Conservation (phyloP, 345 rosid species). For the Lumnitzera racemosa region DNA sequence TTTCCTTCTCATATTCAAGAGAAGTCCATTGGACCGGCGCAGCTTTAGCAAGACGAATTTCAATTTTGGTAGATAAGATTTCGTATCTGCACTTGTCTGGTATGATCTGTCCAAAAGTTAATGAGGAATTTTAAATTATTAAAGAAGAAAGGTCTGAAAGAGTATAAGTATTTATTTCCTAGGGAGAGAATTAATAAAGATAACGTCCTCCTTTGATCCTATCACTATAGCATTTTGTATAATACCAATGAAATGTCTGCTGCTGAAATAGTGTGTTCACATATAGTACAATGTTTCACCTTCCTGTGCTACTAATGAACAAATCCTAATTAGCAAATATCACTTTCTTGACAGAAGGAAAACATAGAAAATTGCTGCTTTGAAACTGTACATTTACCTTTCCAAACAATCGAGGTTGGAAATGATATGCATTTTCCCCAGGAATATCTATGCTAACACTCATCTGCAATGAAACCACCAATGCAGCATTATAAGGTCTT, state of each 20-base stretch:
- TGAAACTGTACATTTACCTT: constrained; percentile 57
- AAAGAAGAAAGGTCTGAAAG: not conserved
- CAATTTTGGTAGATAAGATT: constrained; percentile 75
- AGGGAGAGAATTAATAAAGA: not conserved
- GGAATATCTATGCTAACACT: constrained; percentile 64
- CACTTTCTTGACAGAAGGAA: too few species aligned
- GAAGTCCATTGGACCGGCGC: constrained; percentile 69
- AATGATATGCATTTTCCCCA: constrained; percentile 61
- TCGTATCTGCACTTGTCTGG: constrained; percentile 59
- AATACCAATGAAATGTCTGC: too few species aligned
- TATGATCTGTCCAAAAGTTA: constrained; percentile 43
- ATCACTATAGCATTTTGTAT: not conserved
- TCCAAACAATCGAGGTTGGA: constrained; percentile 84
- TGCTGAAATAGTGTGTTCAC: too few species aligned
- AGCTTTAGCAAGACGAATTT: constrained; percentile 78
- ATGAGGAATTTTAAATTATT: not conserved
- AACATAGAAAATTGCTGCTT: not conserved
- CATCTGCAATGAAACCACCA: constrained; percentile 42
- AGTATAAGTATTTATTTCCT: too few species aligned
- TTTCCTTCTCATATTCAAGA: constrained; percentile 59
- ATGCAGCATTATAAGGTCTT: not conserved
- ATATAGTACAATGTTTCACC: too few species aligned
- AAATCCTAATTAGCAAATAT: too few species aligned
- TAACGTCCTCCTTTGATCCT: not conserved
- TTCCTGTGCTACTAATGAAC: too few species aligned